Percentiles rank a stretch among this genome's conserved stretches.
Evolutionary conservation across 768 basidiomycete genomes (phyloP).

Genomic region (Multifurca ochricompacta): DNA sequence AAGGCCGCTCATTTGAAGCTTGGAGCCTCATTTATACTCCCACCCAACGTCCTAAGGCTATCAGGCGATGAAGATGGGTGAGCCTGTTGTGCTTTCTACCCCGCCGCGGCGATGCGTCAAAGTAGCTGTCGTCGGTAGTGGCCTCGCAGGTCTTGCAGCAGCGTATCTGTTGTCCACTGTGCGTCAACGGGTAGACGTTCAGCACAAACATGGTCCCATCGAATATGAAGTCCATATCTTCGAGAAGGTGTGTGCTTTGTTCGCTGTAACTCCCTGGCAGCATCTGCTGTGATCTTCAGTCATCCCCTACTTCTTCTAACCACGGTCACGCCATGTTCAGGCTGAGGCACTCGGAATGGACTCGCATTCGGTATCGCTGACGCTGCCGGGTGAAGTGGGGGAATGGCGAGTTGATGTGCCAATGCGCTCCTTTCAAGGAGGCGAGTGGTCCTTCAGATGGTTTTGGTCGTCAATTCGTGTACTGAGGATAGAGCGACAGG

Average conservation of each 20-base stretch:
- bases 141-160: constrained; percentile 65
- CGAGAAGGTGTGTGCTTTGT: constrained; percentile 48
- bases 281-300: background rate
- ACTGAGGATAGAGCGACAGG: constrained; percentile 33
- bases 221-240: constrained; percentile 63
- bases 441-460: constrained; percentile 29
- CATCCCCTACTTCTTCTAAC: background rate
- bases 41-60: background rate
- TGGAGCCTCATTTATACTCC: no score
- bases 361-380: constrained; percentile 46
- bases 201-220: constrained; percentile 27
- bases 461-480: background rate
- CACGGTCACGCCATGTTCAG: constrained; percentile 28
- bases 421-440: constrained; percentile 78
- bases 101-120: constrained; percentile 29
- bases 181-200: constrained; percentile 19
- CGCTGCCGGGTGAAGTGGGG: constrained; percentile 29
- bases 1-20: no score
- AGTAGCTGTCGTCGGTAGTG: constrained; percentile 65
- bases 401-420: constrained; percentile 66
- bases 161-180: constrained; percentile 44
- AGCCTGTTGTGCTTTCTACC: background rate
- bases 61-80: background rate
- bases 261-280: background rate
- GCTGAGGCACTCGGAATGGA: constrained; percentile 59